Conservation (phyloP, 106 monocot genomes). For the Posidonia australis region DNA sequence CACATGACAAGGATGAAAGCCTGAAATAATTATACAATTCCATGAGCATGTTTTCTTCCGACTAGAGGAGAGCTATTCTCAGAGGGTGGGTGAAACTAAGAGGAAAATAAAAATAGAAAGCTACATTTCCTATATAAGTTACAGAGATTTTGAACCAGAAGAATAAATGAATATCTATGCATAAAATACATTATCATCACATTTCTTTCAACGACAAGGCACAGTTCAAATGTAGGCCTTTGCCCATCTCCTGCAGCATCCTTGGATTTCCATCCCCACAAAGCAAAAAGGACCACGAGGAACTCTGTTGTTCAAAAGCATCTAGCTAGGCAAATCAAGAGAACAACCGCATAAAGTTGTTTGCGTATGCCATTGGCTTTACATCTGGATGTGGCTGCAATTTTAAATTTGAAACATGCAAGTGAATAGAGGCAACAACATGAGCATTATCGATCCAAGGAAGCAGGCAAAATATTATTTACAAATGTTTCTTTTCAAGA, state of each 20-base stretch:
- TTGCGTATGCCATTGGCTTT: conserved; percentile 97
- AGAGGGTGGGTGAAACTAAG: too few relatives aligned
- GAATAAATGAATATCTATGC: conserved; percentile 1
- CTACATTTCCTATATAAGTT: too few relatives aligned
- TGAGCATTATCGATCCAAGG: neutral
- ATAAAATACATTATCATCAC: neutral
- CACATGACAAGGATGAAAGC: too few relatives aligned
- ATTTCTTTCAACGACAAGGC: neutral
- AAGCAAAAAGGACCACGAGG: neutral
- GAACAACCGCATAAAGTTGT: conserved; percentile 77
- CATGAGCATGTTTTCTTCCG: neutral
- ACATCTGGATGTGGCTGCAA: conserved; percentile 97
- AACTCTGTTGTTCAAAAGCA: neutral
- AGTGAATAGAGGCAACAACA: neutral
- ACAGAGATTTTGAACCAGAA: neutral
- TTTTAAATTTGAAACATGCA: neutral
- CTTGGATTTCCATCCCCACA: neutral
- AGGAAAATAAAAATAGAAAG: too few relatives aligned
- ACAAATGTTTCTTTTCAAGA: too few relatives aligned
- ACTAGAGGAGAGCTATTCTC: too few relatives aligned
- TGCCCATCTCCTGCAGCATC: neutral
- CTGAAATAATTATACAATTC: too few relatives aligned
- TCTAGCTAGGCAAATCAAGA: conserved; percentile 26
- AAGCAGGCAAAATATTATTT: too few relatives aligned
- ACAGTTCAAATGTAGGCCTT: too few relatives aligned